These are phyloP conservation scores for Erodium maritimum DNA, from an alignment of 345 rosid genomes.

Conservation along the genomic window DNA sequence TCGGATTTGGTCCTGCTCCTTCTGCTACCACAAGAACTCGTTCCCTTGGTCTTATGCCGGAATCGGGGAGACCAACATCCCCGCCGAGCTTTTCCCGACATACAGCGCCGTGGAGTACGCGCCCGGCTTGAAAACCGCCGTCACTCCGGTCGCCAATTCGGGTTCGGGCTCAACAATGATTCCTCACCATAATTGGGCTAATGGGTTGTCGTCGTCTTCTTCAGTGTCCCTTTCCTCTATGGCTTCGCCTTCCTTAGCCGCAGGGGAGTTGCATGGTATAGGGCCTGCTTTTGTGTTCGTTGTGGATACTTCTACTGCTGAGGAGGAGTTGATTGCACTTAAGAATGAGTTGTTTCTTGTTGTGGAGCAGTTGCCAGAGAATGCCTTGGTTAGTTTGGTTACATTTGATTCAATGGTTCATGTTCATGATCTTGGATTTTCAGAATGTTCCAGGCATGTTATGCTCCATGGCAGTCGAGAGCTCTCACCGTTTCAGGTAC, in stretches of 20 bases:
- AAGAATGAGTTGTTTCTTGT: constrained; percentile 62
- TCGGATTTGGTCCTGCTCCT: constrained; percentile 84
- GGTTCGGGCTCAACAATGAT: background rate
- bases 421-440: constrained; percentile 69
- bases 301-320: constrained; percentile 56
- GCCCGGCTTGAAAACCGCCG: constrained; percentile 8
- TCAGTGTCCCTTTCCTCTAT: constrained; percentile 38
- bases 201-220: constrained; percentile 17
- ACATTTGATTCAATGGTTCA: constrained; percentile 79
- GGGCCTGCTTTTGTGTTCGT: constrained; percentile 91
- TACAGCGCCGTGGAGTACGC: constrained; percentile 72
- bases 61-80: constrained; percentile 69
- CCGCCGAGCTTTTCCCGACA: constrained; percentile 96
- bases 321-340: constrained; percentile 60
- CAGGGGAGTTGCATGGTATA: constrained; percentile 16
- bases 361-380: constrained; percentile 76
- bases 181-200: no score
- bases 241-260: constrained; percentile 19
- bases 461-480: constrained; percentile 72
- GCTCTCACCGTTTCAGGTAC: constrained; percentile 65
- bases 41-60: constrained; percentile 74
- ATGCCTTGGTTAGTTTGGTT: constrained; percentile 53
- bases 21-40: constrained; percentile 47
- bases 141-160: background rate
- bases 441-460: constrained; percentile 59